Evolutionary conservation across 805 yeast genomes (phyloP).

Genomic region (Komagataella kurtzmanii): DNA sequence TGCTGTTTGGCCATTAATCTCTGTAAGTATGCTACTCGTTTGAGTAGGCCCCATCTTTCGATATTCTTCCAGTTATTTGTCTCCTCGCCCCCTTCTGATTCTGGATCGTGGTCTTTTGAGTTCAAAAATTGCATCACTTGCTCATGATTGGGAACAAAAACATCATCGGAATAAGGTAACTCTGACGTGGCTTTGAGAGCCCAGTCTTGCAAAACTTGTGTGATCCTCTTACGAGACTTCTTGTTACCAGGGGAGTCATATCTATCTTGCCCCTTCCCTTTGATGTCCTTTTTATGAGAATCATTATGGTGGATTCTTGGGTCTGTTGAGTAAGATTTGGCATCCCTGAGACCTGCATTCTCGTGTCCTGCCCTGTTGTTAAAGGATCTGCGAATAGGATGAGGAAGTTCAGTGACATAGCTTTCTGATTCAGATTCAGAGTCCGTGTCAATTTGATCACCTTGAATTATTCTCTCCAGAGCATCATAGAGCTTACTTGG

Average conservation of each 20-base stretch:
- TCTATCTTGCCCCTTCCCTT: conserved; percentile 64
- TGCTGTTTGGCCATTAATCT: conserved; percentile 43
- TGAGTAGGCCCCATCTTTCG: conserved; percentile 61
- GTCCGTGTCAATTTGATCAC: neutral
- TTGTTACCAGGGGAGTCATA: conserved; percentile 31
- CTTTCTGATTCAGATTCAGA: conserved; percentile 11
- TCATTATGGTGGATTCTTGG: conserved; percentile 59
- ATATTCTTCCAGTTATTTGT: conserved; percentile 26
- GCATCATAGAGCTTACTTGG: neutral
- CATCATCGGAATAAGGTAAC: conserved; percentile 17
- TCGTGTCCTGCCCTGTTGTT: conserved; percentile 85
- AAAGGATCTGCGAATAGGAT: conserved; percentile 35
- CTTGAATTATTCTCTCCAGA: neutral
- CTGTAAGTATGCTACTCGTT: conserved; percentile 58
- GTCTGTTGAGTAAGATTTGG: conserved; percentile 70
- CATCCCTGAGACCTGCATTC: conserved; percentile 73
- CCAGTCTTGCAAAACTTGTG: conserved; percentile 34
- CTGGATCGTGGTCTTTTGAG: conserved; percentile 20
- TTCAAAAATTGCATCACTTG: conserved; percentile 44
- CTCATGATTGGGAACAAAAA: conserved; percentile 42
- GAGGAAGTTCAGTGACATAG: conserved; percentile 18
- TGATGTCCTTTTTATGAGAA: conserved; percentile 60
- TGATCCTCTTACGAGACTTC: conserved; percentile 38
- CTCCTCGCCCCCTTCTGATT: conserved; percentile 21
- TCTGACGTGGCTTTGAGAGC: conserved; percentile 12